phyloP scores from a whole-genome alignment of 2,329 filamentous ascomycete genomes.

The Trichoderma sp. region DNA sequence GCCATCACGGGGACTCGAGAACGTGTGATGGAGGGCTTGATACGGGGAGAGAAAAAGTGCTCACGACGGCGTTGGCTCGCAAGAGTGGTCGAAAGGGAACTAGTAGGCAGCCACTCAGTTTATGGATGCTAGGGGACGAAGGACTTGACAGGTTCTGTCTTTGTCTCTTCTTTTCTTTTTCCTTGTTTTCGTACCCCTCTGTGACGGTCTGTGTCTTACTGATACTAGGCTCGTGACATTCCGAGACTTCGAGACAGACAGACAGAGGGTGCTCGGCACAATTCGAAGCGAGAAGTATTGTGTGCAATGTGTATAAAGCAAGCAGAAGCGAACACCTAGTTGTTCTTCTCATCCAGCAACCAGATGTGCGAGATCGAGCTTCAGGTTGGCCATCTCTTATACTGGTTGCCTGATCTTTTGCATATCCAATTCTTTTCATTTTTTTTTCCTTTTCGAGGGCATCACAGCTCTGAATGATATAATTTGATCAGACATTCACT shows the following conservation, averaged over 20 bases:
- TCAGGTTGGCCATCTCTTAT: not conserved
- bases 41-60: not conserved
- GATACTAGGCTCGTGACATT: not conserved
- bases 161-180: not conserved
- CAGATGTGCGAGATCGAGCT: not conserved
- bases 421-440: not conserved
- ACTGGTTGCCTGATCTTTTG: not conserved
- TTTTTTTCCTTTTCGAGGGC: not conserved
- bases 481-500: not conserved
- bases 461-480: too few relatives aligned
- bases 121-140: not conserved
- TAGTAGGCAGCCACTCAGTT: not conserved
- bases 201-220: not conserved
- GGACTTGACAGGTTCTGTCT: not conserved
- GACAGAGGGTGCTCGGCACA: not conserved
- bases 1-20: not conserved
- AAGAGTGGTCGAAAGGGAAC: not conserved
- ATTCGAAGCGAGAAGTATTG: not conserved
- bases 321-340: not conserved
- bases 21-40: not conserved
- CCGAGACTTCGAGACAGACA: not conserved
- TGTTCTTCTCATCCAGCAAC: not conserved
- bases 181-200: not conserved
- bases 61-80: conserved; percentile 10
- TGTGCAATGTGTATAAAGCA: not conserved